Conservation (phyloP, 73 alveolate genomes). For the Paramecium bursaria region DNA sequence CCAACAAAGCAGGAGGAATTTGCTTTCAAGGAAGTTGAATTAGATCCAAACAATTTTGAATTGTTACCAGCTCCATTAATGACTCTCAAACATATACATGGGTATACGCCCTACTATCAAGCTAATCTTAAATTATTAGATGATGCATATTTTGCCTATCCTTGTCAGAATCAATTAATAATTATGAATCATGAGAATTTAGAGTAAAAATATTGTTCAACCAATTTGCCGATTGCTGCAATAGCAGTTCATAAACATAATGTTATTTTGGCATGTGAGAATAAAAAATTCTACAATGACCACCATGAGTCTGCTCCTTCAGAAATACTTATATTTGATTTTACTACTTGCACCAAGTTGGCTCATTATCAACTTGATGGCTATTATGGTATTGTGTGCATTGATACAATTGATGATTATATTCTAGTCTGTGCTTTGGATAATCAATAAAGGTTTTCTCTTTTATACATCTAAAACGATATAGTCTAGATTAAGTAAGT, state of each 20-base stretch:
- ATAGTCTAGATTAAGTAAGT: neutral
- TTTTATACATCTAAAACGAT: neutral
- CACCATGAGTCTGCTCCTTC: neutral
- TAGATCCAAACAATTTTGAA: neutral
- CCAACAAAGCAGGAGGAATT: conserved; percentile 22
- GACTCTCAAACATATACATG: conserved; percentile 51
- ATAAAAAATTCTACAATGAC: too few relatives aligned
- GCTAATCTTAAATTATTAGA: conserved; percentile 49
- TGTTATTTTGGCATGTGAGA: conserved; percentile 27
- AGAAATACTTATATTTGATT: conserved; percentile 39
- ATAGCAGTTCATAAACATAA: conserved; percentile 6
- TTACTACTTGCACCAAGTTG: conserved; percentile 1
- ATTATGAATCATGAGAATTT: conserved; percentile 7
- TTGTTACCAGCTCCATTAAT: conserved; percentile 5
- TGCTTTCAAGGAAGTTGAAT: neutral
- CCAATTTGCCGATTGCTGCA: neutral
- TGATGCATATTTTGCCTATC: conserved; percentile 52
- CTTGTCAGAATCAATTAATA: conserved; percentile 27
- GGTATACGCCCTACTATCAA: conserved; percentile 34
- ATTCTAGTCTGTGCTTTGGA: neutral
- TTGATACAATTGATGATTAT: neutral
- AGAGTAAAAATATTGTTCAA: conserved; percentile 44
- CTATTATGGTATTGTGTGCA: neutral
- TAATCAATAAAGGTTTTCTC: neutral
- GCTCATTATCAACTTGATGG: conserved; percentile 50